These are phyloP conservation scores for Phytopythium sindhum DNA, from an alignment of 352 stramenopile genomes.

Conservation along the genomic window DNA sequence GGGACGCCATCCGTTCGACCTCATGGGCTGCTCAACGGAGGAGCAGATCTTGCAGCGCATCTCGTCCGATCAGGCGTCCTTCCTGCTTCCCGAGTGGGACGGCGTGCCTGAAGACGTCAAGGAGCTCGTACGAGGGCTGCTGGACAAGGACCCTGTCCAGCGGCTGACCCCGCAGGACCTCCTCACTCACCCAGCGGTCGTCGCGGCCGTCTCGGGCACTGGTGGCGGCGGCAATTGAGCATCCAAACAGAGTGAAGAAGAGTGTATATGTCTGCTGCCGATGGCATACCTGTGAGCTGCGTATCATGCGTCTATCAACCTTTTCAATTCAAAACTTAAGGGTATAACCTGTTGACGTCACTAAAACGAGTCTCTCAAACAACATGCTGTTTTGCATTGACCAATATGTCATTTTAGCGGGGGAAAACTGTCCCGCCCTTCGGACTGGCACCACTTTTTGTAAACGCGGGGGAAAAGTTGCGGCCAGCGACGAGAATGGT, in stretches of 20 bases:
- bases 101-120: slow-evolving; percentile 52
- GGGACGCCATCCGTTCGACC: slow-evolving; percentile 85
- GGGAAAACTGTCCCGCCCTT: not conserved
- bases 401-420: not conserved
- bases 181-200: slow-evolving; percentile 30
- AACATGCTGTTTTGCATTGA: not conserved
- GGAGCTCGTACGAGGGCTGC: slow-evolving; percentile 54
- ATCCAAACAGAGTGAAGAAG: not conserved
- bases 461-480: not conserved
- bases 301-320: not conserved
- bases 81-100: slow-evolving; percentile 53
- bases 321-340: not conserved
- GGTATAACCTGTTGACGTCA: not conserved
- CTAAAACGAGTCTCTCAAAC: not conserved
- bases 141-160: slow-evolving; percentile 64
- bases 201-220: slow-evolving; percentile 10
- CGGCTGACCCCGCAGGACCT: slow-evolving; percentile 57
- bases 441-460: not conserved
- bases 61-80: slow-evolving; percentile 43
- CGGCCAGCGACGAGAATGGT: not conserved
- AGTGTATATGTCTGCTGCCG: not conserved
- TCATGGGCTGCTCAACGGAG: slow-evolving; percentile 70
- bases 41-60: slow-evolving; percentile 71
- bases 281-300: not conserved
- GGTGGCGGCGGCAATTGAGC: not conserved